These are phyloP conservation scores for Cutaneotrichosporon curvatum DNA, from an alignment of 1,284 basidiomycete species.

Conservation along the genomic window DNA sequence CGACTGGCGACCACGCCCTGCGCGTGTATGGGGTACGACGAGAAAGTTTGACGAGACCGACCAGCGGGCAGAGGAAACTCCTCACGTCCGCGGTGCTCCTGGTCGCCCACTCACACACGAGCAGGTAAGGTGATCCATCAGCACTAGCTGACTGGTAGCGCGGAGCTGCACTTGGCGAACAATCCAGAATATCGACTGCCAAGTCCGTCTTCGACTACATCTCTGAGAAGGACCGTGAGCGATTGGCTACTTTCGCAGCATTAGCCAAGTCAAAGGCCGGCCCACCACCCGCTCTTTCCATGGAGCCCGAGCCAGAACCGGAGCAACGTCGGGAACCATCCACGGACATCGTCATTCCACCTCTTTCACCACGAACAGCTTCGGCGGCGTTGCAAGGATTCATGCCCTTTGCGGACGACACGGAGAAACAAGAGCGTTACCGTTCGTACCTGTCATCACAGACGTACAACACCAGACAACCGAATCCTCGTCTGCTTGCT, in stretches of 20 bases:
- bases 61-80: neutral
- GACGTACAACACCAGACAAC: slow-evolving; percentile 48
- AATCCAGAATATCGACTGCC: slow-evolving; percentile 50
- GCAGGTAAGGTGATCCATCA: slow-evolving; percentile 26
- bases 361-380: slow-evolving; percentile 64
- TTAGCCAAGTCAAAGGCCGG: slow-evolving; percentile 18
- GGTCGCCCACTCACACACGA: slow-evolving; percentile 35
- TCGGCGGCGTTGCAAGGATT: slow-evolving; percentile 80
- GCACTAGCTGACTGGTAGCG: slow-evolving; percentile 52
- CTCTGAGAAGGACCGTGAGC: slow-evolving; percentile 79
- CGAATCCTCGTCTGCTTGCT: slow-evolving; percentile 51
- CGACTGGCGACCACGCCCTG: slow-evolving; percentile 79
- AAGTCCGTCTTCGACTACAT: slow-evolving; percentile 85
- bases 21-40: slow-evolving; percentile 61
- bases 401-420: slow-evolving; percentile 76
- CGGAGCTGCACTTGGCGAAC: slow-evolving; percentile 76
- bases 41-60: slow-evolving; percentile 48
- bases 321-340: slow-evolving; percentile 1
- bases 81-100: slow-evolving; percentile 23
- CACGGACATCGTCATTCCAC: slow-evolving; percentile 53
- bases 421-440: slow-evolving; percentile 77
- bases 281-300: slow-evolving; percentile 20
- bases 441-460: slow-evolving; percentile 71
- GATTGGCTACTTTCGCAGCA: slow-evolving; percentile 60
- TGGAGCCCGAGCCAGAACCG: slow-evolving; percentile 19